phyloP scores from a whole-genome alignment of 768 basidiomycete genomes.

The Lentinula aciculospora region DNA sequence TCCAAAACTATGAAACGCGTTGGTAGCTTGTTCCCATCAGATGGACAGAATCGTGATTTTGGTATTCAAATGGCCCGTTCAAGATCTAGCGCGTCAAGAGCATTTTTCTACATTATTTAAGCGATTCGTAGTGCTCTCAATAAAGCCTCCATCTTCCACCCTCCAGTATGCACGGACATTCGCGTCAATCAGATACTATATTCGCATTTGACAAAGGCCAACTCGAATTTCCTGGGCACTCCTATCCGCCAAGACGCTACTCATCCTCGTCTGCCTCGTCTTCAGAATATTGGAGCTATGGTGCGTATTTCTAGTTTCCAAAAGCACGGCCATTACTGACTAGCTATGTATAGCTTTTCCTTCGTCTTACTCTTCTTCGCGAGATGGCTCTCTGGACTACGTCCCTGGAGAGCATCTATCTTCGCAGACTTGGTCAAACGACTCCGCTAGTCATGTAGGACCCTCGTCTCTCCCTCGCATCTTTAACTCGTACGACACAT shows the following conservation, averaged over 20 bases:
- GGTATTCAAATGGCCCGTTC: background rate
- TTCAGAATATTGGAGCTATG: constrained; percentile 4
- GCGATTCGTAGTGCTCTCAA: background rate
- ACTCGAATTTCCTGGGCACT: background rate
- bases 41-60: background rate
- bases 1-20: background rate
- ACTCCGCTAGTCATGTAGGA: background rate
- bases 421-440: background rate
- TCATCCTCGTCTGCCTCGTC: background rate
- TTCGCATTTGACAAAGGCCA: background rate
- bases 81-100: background rate
- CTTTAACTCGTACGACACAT: background rate
- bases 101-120: background rate
- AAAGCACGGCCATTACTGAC: background rate
- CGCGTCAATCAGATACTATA: background rate
- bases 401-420: background rate
- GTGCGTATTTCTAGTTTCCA: background rate
- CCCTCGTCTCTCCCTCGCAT: background rate
- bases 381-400: background rate
- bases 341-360: background rate
- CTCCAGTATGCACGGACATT: background rate
- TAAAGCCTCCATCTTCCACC: background rate
- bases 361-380: background rate
- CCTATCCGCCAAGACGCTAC: background rate
- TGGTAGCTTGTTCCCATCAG: background rate